These are phyloP conservation scores for Cadophora sp. DNA, from an alignment of 2,329 filamentous ascomycete genomes.

Conservation along the genomic window DNA sequence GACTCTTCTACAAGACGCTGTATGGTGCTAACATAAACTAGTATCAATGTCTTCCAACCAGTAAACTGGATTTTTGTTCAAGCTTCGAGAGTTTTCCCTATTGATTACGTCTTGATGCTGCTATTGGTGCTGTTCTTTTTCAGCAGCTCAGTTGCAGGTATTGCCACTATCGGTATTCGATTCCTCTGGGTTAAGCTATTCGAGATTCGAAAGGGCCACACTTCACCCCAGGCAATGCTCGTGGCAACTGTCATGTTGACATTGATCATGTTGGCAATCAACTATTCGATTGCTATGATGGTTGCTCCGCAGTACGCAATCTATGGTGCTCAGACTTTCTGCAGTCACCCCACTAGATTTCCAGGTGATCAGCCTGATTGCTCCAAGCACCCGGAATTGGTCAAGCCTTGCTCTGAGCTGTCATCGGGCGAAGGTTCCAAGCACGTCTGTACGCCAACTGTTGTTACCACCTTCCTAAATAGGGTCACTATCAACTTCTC, in stretches of 20 bases:
- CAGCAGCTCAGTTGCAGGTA: constrained; percentile 83
- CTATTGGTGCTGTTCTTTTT: constrained; percentile 88
- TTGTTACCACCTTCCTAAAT: constrained; percentile 93
- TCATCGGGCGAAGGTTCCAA: constrained; percentile 73
- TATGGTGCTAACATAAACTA: constrained; percentile 43
- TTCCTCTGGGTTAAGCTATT: constrained; percentile 97
- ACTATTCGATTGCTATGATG: constrained; percentile 91
- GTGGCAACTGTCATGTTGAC: constrained; percentile 91
- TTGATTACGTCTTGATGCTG: constrained; percentile 91
- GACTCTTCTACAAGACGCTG: background rate
- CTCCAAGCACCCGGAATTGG: constrained; percentile 69
- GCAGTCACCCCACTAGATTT: constrained; percentile 70
- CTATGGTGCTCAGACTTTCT: constrained; percentile 94
- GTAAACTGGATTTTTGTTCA: constrained; percentile 89
- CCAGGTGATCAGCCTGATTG: constrained; percentile 78
- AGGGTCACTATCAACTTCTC: constrained; percentile 93
- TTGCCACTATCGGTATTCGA: constrained; percentile 87
- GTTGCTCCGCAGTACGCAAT: constrained; percentile 96
- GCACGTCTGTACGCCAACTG: constrained; percentile 86
- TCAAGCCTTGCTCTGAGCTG: constrained; percentile 83
- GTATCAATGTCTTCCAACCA: constrained; percentile 92
- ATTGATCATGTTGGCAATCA: constrained; percentile 87
- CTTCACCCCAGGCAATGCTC: constrained; percentile 88
- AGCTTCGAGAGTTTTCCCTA: constrained; percentile 82
- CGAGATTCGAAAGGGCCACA: constrained; percentile 86